Evolutionary conservation across 2,329 filamentous ascomycete genomes (phyloP), one percentile per base, ranked within the genome.

Genomic region (Exophiala sideris): DNA sequence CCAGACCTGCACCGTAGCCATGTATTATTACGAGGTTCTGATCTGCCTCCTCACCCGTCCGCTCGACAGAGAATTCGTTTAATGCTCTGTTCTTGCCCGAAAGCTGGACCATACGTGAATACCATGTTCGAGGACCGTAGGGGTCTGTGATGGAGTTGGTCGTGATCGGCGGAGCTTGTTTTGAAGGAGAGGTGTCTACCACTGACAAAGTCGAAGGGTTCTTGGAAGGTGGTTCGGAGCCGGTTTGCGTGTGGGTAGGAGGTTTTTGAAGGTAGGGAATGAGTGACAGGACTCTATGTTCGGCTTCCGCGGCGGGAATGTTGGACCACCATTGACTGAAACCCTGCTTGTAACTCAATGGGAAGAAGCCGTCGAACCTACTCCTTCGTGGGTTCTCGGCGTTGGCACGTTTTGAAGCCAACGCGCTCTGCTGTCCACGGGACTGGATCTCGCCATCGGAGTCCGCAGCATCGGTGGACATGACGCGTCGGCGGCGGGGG

Each of bases 21-120:
- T 99, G 94, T 3, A 99, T 76, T 83, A 99, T 95, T 41, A 99
- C 92, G 12, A 99, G 78, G 40, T 89, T 94, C 66, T 97, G 86
- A 44, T 95, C 86, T 0, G 84, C 82, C 3, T 85, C 73, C 67
- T 96, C 91, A 34, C 85, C 89, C 1, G 90, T 74, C 46, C 91
- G 81, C 73, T 96, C 89, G 2, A 99, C 83, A 1, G 88, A 91
- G 70, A 96, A 94, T 68, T 99, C 94, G 67, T 99, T 97, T 58
- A 99, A 71, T 2, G 86, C 88, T 46, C 94, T 84, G 68, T 95
- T 84, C 70, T 91, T 94, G 50, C 94, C 94, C 12, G 86, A 84
- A 52, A 99, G 77, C 59, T 86, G 76, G 9, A 99, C 89, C 77
- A 96, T 86, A 56, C 87, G 85, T 33, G 89, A 91, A 60, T 86